A percentile compares a stretch with the other conserved stretches of the same genome.
These are phyloP conservation scores for Fusarium devonianum DNA, from an alignment of 2,329 filamentous ascomycete genomes.

Conservation along the genomic window DNA sequence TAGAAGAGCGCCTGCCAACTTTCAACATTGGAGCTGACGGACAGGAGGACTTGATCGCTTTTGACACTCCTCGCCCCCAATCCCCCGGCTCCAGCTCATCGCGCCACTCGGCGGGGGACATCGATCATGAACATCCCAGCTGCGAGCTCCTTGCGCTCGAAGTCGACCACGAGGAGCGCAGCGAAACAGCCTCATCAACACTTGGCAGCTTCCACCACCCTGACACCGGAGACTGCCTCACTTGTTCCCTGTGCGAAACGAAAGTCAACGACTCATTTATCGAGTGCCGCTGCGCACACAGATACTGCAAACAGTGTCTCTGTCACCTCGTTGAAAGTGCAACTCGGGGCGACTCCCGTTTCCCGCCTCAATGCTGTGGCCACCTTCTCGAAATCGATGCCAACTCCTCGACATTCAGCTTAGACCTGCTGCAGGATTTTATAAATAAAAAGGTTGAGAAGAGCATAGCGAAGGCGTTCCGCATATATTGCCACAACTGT, in stretches of 20 bases:
- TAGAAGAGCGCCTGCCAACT: no score
- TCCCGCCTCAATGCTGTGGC: constrained; percentile 15
- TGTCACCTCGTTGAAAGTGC: constrained; percentile 1
- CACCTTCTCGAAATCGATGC: background rate
- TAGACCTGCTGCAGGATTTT: background rate
- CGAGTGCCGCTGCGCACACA: constrained; percentile 5
- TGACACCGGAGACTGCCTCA: background rate
- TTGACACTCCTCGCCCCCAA: background rate
- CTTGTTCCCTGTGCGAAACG: constrained; percentile 3
- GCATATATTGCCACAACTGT: no score
- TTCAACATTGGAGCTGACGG: no score
- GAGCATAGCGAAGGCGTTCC: no score
- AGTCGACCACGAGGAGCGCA: no score
- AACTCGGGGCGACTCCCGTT: background rate
- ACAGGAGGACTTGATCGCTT: constrained; percentile 8
- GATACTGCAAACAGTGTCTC: constrained; percentile 13
- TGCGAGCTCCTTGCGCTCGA: no score
- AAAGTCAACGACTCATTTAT: background rate
- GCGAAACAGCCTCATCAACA: background rate
- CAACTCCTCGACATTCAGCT: constrained; percentile 1
- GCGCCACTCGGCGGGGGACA: no score
- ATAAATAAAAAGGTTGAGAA: background rate
- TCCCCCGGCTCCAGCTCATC: no score
- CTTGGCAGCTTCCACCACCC: background rate
- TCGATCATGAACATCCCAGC: no score